Evolutionary conservation across 1,284 basidiomycete species (phyloP).

Genomic region (Tilletia indica): DNA sequence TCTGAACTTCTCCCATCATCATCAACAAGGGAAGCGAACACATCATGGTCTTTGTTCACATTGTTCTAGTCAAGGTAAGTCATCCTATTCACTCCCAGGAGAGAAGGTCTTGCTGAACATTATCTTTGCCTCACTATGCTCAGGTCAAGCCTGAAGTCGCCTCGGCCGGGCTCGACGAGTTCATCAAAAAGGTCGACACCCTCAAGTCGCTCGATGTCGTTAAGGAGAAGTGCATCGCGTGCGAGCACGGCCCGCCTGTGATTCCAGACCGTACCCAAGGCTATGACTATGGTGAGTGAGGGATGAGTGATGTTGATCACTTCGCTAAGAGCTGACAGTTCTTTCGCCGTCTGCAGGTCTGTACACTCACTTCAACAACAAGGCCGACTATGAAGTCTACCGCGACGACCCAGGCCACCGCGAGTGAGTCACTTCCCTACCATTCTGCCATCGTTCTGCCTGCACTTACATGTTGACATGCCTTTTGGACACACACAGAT

Average conservation of each 20-base stretch:
- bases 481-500: neutral
- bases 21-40: neutral
- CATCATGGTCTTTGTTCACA: neutral
- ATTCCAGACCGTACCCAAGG: neutral
- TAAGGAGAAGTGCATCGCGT: neutral
- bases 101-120: neutral
- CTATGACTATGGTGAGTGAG: neutral
- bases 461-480: neutral
- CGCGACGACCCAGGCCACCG: constrained; percentile 2
- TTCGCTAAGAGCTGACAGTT: no score
- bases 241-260: constrained; percentile 1
- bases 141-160: neutral
- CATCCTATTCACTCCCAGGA: neutral
- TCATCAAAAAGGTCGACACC: neutral
- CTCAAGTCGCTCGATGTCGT: constrained; percentile 3
- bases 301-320: no score
- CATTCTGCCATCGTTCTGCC: neutral
- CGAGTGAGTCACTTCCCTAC: neutral
- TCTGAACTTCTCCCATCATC: neutral
- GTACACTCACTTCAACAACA: constrained; percentile 1
- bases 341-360: neutral
- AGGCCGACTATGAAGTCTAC: neutral
- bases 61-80: neutral
- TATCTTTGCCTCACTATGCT: neutral
- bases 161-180: neutral